Percentiles rank a stretch among this genome's conserved stretches.
Evolutionary conservation across 192 early-diverging fungal species (phyloP).

Genomic region (Coemansia sp.): DNA sequence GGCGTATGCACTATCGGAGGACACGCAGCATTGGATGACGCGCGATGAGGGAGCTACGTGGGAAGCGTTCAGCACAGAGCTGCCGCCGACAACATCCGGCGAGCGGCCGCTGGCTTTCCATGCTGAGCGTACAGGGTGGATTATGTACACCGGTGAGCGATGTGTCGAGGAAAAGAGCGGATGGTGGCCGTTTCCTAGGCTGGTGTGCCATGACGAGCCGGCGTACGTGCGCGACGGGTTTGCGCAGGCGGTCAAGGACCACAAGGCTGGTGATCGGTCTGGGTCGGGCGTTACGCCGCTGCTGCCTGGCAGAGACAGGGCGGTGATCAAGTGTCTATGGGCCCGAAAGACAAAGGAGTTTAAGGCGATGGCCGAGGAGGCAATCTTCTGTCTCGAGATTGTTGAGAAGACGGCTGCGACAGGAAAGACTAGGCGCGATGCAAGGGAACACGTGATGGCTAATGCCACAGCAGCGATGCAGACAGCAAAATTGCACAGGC

Average conservation of each 20-base stretch:
- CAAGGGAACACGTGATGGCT: no score
- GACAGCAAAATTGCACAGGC: conserved; percentile 17
- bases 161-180: conserved; percentile 53
- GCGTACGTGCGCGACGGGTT: conserved; percentile 74
- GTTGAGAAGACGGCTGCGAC: conserved; percentile 14
- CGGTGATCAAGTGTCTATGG: conserved; percentile 73
- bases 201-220: conserved; percentile 62
- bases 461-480: conserved; percentile 9
- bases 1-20: conserved; percentile 40
- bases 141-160: conserved; percentile 62
- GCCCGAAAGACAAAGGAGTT: conserved; percentile 61
- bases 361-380: conserved; percentile 60
- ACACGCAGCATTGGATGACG: conserved; percentile 47
- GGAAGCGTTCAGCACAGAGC: conserved; percentile 43
- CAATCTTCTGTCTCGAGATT: conserved; percentile 70
- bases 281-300: conserved; percentile 23
- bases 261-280: conserved; percentile 48
- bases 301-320: conserved; percentile 15
- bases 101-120: conserved; percentile 62
- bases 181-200: conserved; percentile 46
- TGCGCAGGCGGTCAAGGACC: conserved; percentile 48
- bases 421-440: not conserved
- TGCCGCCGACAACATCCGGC: conserved; percentile 36
- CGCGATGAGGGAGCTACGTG: conserved; percentile 45
- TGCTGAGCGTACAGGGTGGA: conserved; percentile 59